A percentile compares a stretch with the other conserved stretches of the same genome.
These are phyloP conservation scores for Fonsecaea nubica DNA, from an alignment of 2,329 filamentous ascomycete genomes.

Conservation along the genomic window DNA sequence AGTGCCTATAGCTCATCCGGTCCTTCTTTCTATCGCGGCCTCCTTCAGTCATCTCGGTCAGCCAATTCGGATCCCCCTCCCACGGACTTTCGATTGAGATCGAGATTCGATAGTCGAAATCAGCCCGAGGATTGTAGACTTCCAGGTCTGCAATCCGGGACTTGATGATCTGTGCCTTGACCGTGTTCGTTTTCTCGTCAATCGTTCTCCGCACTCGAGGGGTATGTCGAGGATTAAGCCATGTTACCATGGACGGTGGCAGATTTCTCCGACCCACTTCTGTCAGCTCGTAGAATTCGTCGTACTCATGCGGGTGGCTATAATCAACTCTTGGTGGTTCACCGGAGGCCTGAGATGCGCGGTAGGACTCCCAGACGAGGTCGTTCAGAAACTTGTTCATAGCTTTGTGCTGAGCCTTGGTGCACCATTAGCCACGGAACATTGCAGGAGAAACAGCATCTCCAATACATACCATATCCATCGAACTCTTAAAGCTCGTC, in stretches of 20 bases:
- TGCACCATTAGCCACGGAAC: slow-evolving; percentile 31
- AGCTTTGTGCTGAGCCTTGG: slow-evolving; percentile 75
- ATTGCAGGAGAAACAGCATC: slow-evolving; percentile 17
- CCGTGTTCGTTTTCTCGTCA: slow-evolving; percentile 72
- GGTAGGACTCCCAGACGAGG: slow-evolving; percentile 56
- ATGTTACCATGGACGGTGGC: slow-evolving; percentile 67
- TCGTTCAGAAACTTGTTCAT: slow-evolving; percentile 88
- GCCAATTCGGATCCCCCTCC: slow-evolving; percentile 68
- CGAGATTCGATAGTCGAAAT: slow-evolving; percentile 90
- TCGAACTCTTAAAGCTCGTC: slow-evolving; percentile 80
- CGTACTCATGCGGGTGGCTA: slow-evolving; percentile 79
- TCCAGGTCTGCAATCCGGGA: slow-evolving; percentile 86
- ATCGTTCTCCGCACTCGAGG: slow-evolving; percentile 66
- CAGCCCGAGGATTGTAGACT: slow-evolving; percentile 75
- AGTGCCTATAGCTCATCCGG: slow-evolving; percentile 86
- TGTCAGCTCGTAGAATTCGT: slow-evolving; percentile 82
- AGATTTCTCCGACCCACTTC: slow-evolving; percentile 64
- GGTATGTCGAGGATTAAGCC: slow-evolving; percentile 64
- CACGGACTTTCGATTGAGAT: slow-evolving; percentile 94
- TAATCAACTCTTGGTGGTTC: slow-evolving; percentile 74
- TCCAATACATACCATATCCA: slow-evolving; percentile 74
- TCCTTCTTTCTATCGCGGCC: slow-evolving; percentile 78
- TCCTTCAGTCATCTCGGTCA: slow-evolving; percentile 54
- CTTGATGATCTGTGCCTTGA: slow-evolving; percentile 88
- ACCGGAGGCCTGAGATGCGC: slow-evolving; percentile 60